A percentile compares a stretch with the other conserved stretches of the same genome.
Evolutionary conservation across 2,329 filamentous ascomycete genomes (phyloP).

Genomic region (Didymella segeticola): DNA sequence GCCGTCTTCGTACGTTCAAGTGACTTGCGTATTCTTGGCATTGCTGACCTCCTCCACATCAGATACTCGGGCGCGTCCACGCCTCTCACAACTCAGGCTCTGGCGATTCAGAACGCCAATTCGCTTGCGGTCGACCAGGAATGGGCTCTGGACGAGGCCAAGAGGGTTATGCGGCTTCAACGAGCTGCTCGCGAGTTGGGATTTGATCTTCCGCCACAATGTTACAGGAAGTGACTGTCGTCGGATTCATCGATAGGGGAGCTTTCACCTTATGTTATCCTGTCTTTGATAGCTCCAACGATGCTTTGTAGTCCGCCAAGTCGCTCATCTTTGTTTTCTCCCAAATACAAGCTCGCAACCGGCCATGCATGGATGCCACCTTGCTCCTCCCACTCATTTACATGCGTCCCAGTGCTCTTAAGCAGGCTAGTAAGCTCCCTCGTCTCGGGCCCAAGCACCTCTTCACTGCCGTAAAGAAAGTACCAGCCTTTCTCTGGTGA

Average conservation of each 20-base stretch:
- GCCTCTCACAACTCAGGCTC: slow-evolving; percentile 2
- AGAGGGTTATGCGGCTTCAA: slow-evolving; percentile 1
- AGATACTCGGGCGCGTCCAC: slow-evolving; percentile 3
- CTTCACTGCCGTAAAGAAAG: slow-evolving; percentile 76
- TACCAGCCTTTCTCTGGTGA: slow-evolving; percentile 71
- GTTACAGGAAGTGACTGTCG: slow-evolving; percentile 1
- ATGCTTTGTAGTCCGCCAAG: slow-evolving; percentile 57
- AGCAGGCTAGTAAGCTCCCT: slow-evolving; percentile 65
- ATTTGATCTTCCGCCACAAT: slow-evolving; percentile 9
- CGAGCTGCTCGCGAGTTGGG: slow-evolving; percentile 11
- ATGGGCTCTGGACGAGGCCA: slow-evolving; percentile 10
- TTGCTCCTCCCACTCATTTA: slow-evolving; percentile 66
- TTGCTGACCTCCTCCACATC: not conserved
- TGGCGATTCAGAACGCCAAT: slow-evolving; percentile 1
- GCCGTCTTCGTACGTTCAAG: not conserved
- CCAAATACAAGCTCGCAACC: slow-evolving; percentile 68
- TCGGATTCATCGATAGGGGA: not conserved
- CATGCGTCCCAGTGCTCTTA: slow-evolving; percentile 59
- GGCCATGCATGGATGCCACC: slow-evolving; percentile 84
- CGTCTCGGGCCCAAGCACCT: slow-evolving; percentile 77
- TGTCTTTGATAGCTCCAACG: slow-evolving; percentile 45
- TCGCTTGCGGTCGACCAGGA: slow-evolving; percentile 1
- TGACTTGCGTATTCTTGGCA: not conserved
- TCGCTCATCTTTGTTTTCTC: slow-evolving; percentile 54
- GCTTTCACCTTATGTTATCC: slow-evolving; percentile 25